Percentiles rank a stretch among this genome's conserved stretches.
These are phyloP conservation scores for Cordyceps cicadae DNA, from an alignment of 2,329 filamentous ascomycete genomes.

Conservation along the genomic window DNA sequence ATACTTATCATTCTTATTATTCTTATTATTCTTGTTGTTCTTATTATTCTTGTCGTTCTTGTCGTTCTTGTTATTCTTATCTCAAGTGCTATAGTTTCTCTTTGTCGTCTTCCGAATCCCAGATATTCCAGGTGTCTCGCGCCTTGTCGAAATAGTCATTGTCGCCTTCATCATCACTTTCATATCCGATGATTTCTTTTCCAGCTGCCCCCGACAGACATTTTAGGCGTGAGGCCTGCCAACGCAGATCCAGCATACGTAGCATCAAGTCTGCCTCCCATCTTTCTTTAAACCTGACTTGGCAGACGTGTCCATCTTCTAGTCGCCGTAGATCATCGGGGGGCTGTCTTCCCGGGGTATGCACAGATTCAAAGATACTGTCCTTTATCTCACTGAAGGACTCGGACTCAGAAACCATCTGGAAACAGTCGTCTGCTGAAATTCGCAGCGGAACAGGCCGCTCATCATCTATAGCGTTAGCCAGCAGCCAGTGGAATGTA, in stretches of 20 bases:
- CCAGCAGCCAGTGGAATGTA: neutral
- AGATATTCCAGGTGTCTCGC: no score
- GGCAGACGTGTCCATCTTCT: neutral
- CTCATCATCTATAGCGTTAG: neutral
- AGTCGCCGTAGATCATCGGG: neutral
- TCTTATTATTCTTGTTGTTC: no score
- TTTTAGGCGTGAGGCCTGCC: neutral
- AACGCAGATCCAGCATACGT: neutral
- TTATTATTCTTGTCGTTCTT: no score
- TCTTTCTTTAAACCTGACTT: accelerated
- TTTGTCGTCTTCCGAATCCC: no score
- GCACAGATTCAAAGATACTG: neutral
- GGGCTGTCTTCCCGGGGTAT: neutral
- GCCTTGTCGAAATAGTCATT: no score
- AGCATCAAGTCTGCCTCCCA: neutral
- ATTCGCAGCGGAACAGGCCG: neutral
- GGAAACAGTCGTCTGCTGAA: neutral
- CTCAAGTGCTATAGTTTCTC: no score
- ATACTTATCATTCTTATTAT: no score
- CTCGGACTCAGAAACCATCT: neutral
- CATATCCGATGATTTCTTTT: neutral
- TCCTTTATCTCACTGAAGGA: neutral
- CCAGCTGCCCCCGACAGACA: neutral
- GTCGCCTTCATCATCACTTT: neutral
- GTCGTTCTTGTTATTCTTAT: no score